Conservation (phyloP, 257 asterid genomes). For the Solanum chilense region DNA sequence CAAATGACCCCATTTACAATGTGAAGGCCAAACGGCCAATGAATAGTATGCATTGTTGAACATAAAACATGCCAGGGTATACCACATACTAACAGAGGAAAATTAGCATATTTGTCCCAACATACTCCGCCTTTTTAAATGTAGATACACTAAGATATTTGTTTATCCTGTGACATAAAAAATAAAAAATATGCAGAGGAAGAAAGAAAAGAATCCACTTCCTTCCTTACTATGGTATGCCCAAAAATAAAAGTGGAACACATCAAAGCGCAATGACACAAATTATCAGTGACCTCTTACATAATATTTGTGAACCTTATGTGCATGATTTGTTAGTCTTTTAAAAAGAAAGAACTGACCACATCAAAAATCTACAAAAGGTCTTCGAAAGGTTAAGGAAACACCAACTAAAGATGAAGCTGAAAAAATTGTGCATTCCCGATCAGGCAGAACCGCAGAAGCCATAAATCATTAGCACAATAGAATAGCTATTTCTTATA, state of each 20-base stretch:
- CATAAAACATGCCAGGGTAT: background rate
- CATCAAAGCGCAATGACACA: background rate
- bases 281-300: background rate
- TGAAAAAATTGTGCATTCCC: background rate
- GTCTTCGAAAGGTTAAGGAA: background rate
- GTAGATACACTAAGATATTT: background rate
- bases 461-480: background rate
- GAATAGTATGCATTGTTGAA: background rate
- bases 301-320: background rate
- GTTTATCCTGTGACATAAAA: background rate
- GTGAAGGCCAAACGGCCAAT: background rate
- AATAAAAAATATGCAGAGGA: background rate
- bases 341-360: background rate
- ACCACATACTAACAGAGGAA: background rate
- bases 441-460: background rate
- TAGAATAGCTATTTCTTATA: background rate
- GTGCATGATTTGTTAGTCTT: background rate
- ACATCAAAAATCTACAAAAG: background rate
- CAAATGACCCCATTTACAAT: background rate
- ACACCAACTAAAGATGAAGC: background rate
- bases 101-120: background rate
- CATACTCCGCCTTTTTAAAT: background rate
- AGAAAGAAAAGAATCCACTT: background rate
- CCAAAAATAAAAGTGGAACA: background rate
- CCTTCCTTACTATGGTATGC: background rate